Conservation (phyloP, 371 early-diverging fungal genomes). For the Haplosporangium sp. region DNA sequence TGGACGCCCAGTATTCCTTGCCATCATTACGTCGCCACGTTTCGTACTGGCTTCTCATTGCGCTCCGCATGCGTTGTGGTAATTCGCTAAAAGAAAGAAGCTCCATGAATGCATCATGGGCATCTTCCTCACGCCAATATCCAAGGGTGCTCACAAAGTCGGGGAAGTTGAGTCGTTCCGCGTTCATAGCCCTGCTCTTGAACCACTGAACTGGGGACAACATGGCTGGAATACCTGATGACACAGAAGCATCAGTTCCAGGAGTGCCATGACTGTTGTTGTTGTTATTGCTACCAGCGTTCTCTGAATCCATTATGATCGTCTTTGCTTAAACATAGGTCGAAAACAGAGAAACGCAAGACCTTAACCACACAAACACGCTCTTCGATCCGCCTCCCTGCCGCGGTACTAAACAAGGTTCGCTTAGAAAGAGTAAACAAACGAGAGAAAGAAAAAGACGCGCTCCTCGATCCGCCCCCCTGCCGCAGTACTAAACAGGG, state of each 20-base stretch:
- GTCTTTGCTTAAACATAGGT: neutral
- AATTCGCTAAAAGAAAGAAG: slow-evolving; percentile 17
- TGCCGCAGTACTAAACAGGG: slow-evolving; percentile 19
- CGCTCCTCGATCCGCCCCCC: slow-evolving; percentile 17
- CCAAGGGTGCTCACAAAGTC: slow-evolving; percentile 21
- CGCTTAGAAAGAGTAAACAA: no score
- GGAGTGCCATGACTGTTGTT: slow-evolving; percentile 10
- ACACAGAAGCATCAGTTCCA: slow-evolving; percentile 8
- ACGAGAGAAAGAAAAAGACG: slow-evolving; percentile 5
- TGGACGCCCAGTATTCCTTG: slow-evolving; percentile 22
- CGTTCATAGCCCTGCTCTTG: slow-evolving; percentile 6
- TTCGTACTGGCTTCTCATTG: slow-evolving; percentile 17
- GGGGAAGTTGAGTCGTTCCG: slow-evolving; percentile 22
- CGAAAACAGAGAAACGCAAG: slow-evolving; percentile 6
- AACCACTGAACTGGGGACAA: slow-evolving; percentile 20
- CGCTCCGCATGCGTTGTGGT: slow-evolving; percentile 13
- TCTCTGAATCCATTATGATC: no score
- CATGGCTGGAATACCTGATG: slow-evolving; percentile 11
- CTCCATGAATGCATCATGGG: slow-evolving; percentile 22
- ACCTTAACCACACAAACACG: slow-evolving; percentile 3
- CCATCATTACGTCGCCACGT: slow-evolving; percentile 20
- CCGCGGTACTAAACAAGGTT: slow-evolving; percentile 12
- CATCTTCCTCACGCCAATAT: slow-evolving; percentile 25
- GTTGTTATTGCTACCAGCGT: slow-evolving; percentile 13
- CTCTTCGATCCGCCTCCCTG: slow-evolving; percentile 13